A percentile compares a stretch with the other conserved stretches of the same genome.
Conservation (phyloP, 2,329 filamentous ascomycete species). For the Calonectria henricotiae region DNA sequence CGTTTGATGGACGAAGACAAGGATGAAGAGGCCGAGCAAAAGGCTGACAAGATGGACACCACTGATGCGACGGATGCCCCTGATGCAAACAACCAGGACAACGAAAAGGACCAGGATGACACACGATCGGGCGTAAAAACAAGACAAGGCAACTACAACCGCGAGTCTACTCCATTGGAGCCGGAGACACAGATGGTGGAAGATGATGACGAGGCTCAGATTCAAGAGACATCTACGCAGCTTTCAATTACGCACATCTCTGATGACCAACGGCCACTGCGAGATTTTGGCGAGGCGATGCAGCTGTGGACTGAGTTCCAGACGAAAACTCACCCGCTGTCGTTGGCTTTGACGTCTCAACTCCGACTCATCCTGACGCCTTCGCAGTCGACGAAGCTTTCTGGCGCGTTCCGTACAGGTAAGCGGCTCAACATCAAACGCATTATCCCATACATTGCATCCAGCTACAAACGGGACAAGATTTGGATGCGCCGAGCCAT, state of each 20-base stretch:
- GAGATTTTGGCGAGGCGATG: conserved; percentile 73
- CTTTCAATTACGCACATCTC: conserved; percentile 83
- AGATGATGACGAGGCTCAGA: conserved; percentile 65
- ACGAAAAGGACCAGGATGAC: conserved; percentile 68
- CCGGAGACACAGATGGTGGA: conserved; percentile 63
- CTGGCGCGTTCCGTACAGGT: conserved; percentile 95
- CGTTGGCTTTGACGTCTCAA: conserved; percentile 92
- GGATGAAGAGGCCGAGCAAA: conserved; percentile 63
- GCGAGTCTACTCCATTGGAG: conserved; percentile 64
- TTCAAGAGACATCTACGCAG: conserved; percentile 73
- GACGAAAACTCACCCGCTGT: conserved; percentile 86
- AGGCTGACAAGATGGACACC: conserved; percentile 65
- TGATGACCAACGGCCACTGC: conserved; percentile 61
- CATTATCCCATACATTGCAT: conserved; percentile 99
- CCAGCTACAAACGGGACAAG: conserved; percentile 98
- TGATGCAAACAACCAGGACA: conserved; percentile 62
- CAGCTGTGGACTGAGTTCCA: conserved; percentile 91
- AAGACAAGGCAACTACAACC: conserved; percentile 72
- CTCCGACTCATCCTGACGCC: conserved; percentile 95
- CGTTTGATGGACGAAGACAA: conserved; percentile 71
- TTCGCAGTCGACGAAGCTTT: conserved; percentile 95
- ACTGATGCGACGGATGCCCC: conserved; percentile 55
- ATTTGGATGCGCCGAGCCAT: conserved; percentile 98
- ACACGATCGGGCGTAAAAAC: conserved; percentile 75
- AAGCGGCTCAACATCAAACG: conserved; percentile 99